Evolutionary conservation across 192 early-diverging fungal species (phyloP).

Genomic region (Gonapodya prolifera): DNA sequence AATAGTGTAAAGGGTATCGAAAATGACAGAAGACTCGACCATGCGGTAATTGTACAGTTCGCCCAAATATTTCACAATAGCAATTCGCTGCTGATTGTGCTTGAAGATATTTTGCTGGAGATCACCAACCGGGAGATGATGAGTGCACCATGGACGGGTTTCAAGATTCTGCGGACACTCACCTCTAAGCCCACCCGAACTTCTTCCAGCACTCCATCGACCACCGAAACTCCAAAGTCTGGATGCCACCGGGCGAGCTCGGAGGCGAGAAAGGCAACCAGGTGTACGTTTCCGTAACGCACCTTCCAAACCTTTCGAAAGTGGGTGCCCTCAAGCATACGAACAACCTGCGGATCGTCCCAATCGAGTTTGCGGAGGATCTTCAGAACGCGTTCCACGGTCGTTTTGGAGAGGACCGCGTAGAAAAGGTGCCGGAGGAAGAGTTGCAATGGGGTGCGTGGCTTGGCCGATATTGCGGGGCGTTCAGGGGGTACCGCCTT

Average conservation of each 20-base stretch:
- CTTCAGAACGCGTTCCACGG: constrained; percentile 49
- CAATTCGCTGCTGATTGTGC: constrained; percentile 82
- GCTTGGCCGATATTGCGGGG: constrained; percentile 45
- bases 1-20: constrained; percentile 76
- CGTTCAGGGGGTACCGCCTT: constrained; percentile 71
- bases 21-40: constrained; percentile 61
- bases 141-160: no score
- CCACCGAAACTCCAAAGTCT: constrained; percentile 74
- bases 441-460: constrained; percentile 66
- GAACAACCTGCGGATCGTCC: constrained; percentile 40
- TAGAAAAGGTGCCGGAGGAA: constrained; percentile 85
- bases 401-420: constrained; percentile 60
- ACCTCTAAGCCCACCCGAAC: constrained; percentile 80
- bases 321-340: constrained; percentile 45
- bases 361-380: constrained; percentile 78
- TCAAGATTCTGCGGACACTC: not conserved
- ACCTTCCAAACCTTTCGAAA: constrained; percentile 93
- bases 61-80: constrained; percentile 70
- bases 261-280: constrained; percentile 66
- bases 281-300: constrained; percentile 71
- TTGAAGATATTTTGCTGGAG: constrained; percentile 69
- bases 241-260: constrained; percentile 71
- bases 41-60: constrained; percentile 86
- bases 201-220: constrained; percentile 74
- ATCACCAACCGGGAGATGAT: not conserved